Percentiles rank a stretch among this genome's conserved stretches.
These are phyloP conservation scores for Pseudogymnoascus sp. DNA, from an alignment of 2,329 filamentous ascomycete genomes.

Conservation along the genomic window DNA sequence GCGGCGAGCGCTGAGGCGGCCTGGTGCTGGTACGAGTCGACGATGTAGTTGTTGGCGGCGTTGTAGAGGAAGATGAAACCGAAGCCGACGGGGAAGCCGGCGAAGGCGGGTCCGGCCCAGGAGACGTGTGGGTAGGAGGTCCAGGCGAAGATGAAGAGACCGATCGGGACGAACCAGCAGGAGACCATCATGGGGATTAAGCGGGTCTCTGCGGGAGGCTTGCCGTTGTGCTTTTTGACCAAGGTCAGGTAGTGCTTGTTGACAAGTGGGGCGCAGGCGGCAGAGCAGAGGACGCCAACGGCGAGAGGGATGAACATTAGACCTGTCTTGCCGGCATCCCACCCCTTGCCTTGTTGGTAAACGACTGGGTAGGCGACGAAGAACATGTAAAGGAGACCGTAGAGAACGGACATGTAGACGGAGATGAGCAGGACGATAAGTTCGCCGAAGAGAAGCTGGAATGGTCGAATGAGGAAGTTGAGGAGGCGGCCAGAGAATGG, in stretches of 20 bases:
- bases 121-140: constrained; percentile 48
- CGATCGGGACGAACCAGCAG: constrained; percentile 65
- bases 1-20: constrained; percentile 75
- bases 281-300: constrained; percentile 63
- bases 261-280: constrained; percentile 61
- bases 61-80: constrained; percentile 63
- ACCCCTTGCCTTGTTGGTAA: constrained; percentile 70
- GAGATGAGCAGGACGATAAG: constrained; percentile 79
- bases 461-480: constrained; percentile 73
- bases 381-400: constrained; percentile 45
- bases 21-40: constrained; percentile 63
- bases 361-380: constrained; percentile 50
- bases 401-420: constrained; percentile 78
- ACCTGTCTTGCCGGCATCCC: constrained; percentile 64
- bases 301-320: constrained; percentile 84
- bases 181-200: constrained; percentile 76
- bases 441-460: constrained; percentile 78
- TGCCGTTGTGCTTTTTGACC: constrained; percentile 55
- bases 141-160: constrained; percentile 63
- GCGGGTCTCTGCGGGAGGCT: constrained; percentile 68
- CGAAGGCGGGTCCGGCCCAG: constrained; percentile 53
- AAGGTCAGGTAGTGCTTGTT: constrained; percentile 74
- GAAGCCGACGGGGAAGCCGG: constrained; percentile 51
- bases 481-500: constrained; percentile 60
- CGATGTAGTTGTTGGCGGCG: constrained; percentile 49